Conservation (phyloP, 192 early-diverging fungal species). For the Backusella westeae region DNA sequence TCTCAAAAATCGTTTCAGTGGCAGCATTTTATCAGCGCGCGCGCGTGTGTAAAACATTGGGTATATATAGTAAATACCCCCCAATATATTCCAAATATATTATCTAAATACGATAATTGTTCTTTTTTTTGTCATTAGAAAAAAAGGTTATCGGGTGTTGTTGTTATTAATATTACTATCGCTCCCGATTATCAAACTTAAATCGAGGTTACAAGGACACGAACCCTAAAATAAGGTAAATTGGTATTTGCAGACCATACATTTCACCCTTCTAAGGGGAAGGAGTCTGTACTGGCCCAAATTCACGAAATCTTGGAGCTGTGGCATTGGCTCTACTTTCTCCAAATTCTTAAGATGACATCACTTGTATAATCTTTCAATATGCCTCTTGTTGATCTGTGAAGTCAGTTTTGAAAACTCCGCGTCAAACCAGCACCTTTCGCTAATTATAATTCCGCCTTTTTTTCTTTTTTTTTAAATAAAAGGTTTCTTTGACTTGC, state of each 20-base stretch:
- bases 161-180: not conserved
- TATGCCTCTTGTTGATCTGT: not conserved
- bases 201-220: not conserved
- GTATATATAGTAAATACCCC: not conserved
- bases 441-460: not conserved
- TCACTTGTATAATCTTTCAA: not conserved
- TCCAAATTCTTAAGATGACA: not conserved
- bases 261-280: not conserved
- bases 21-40: not conserved
- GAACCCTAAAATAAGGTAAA: not conserved
- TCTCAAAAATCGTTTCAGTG: not conserved
- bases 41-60: not conserved
- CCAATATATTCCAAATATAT: not conserved
- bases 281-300: not conserved
- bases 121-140: not conserved
- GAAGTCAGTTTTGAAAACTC: not conserved
- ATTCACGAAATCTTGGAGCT: not conserved
- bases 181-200: not conserved
- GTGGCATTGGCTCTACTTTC: not conserved
- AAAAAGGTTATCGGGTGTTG: not conserved
- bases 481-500: not conserved
- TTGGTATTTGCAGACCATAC: not conserved
- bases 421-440: not conserved
- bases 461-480: not conserved
- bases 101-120: not conserved